Evolutionary conservation across 2,329 filamentous ascomycete species (phyloP).

Genomic region (Ceratocystis cubensis): DNA sequence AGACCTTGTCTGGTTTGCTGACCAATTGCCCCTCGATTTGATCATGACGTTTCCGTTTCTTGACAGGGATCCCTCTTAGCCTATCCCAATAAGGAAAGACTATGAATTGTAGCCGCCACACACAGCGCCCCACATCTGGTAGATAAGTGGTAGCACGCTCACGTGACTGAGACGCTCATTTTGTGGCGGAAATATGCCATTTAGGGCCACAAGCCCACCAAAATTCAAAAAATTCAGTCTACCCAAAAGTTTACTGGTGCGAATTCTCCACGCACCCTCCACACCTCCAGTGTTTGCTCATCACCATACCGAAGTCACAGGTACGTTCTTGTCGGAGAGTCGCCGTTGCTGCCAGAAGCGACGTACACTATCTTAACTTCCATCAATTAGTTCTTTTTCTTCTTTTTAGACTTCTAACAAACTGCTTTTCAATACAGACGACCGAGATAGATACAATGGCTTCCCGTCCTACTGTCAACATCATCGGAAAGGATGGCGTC

Average conservation of each 20-base stretch:
- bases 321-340: constrained; percentile 15
- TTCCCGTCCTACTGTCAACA: constrained; percentile 93
- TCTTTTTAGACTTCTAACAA: constrained; percentile 17
- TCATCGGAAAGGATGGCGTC: constrained; percentile 92
- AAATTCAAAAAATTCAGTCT: constrained; percentile 18
- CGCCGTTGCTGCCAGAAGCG: background rate
- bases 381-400: background rate
- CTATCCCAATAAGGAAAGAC: constrained; percentile 10
- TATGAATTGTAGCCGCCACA: background rate
- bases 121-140: constrained; percentile 11
- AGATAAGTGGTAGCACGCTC: constrained; percentile 8
- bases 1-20: constrained; percentile 1
- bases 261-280: constrained; percentile 20
- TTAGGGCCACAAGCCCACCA: constrained; percentile 22
- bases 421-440: constrained; percentile 17
- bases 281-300: constrained; percentile 19
- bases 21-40: constrained; percentile 5
- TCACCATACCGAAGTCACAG: constrained; percentile 21
- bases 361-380: background rate
- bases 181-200: constrained; percentile 18
- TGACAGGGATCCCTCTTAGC: constrained; percentile 5
- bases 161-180: constrained; percentile 13
- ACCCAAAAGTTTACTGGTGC: constrained; percentile 20
- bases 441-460: constrained; percentile 54
- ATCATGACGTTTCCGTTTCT: background rate